Evolutionary conservation across 2,329 filamentous ascomycete species (phyloP).

Genomic region (Talaromyces sp.): DNA sequence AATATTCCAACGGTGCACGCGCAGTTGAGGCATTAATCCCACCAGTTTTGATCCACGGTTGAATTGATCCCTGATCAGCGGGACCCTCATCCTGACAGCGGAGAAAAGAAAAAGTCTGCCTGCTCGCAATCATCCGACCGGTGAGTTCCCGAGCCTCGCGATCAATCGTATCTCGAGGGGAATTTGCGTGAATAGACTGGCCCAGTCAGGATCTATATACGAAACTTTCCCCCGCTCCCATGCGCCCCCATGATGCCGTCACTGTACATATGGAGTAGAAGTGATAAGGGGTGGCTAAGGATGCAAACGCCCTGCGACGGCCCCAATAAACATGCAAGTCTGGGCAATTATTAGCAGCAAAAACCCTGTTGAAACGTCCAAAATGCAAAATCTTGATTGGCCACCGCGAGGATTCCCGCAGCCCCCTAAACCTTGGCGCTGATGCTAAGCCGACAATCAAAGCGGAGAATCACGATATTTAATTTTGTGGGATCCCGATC

Average conservation of each 20-base stretch:
- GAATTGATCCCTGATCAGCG: not conserved
- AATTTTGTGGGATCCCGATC: not conserved
- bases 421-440: conserved; percentile 1
- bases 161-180: not conserved
- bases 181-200: conserved; percentile 1
- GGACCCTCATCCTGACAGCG: not conserved
- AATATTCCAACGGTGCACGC: not conserved
- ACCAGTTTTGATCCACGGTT: not conserved
- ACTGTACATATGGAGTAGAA: not conserved
- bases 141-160: not conserved
- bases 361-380: not conserved
- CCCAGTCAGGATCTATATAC: not conserved
- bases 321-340: not conserved
- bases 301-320: not conserved
- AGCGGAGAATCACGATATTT: conserved; percentile 1
- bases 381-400: not conserved
- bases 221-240: not conserved
- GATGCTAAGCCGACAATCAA: not conserved
- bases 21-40: not conserved
- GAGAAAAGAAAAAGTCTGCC: not conserved
- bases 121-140: not conserved
- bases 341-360: not conserved
- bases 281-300: not conserved
- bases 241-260: not conserved
- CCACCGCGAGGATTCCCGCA: conserved; percentile 4